Conservation (phyloP, 768 basidiomycete genomes). For the Leccinum boreale region DNA sequence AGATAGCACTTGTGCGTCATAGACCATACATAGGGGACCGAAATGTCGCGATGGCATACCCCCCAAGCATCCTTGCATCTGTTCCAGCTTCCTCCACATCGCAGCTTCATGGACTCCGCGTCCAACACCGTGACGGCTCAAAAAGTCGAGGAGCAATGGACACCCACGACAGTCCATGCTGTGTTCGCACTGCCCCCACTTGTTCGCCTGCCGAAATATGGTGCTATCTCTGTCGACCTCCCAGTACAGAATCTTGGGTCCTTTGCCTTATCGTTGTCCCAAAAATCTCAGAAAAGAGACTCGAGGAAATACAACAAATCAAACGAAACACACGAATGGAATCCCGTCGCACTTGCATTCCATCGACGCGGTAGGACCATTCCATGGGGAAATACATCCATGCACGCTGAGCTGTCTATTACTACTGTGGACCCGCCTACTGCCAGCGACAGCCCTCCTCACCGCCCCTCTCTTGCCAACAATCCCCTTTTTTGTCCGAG, state of each 20-base stretch:
- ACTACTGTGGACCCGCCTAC: not conserved
- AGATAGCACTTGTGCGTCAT: too few relatives aligned
- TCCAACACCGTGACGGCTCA: not conserved
- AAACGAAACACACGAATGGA: not conserved
- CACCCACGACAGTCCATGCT: constrained; percentile 1
- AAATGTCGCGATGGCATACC: not conserved
- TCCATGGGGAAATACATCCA: constrained; percentile 15
- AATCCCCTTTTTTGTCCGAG: not conserved
- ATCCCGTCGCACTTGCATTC: constrained; percentile 12
- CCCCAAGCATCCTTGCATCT: too few relatives aligned
- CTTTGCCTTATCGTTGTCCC: constrained; percentile 12
- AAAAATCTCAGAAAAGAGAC: not conserved
- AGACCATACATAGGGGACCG: too few relatives aligned
- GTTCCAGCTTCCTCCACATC: too few relatives aligned
- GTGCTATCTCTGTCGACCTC: constrained; percentile 1
- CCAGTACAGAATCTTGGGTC: constrained; percentile 12
- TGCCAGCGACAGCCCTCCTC: not conserved
- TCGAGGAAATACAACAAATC: not conserved
- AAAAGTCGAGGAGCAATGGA: constrained; percentile 17
- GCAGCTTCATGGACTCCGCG: too few relatives aligned
- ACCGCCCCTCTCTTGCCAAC: too few relatives aligned
- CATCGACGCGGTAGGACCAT: not conserved
- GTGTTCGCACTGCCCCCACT: not conserved
- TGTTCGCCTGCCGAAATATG: not conserved
- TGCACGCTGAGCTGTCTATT: constrained; percentile 11